phyloP scores from a whole-genome alignment of 1,139 yeast species.

The Candida glucosophila region DNA sequence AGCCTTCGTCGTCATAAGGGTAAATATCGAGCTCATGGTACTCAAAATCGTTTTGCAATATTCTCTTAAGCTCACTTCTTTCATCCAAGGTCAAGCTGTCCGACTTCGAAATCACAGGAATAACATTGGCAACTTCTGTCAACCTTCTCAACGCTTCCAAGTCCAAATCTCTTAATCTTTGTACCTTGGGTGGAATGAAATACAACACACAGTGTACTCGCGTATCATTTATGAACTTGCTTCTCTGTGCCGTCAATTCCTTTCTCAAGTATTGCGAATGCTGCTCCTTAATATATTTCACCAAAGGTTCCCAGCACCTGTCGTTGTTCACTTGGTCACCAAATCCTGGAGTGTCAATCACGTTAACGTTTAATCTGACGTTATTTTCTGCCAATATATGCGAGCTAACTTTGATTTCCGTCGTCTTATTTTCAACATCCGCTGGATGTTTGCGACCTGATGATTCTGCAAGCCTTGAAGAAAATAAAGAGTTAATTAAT shows the following conservation, averaged over 20 bases:
- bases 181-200: conserved; percentile 83
- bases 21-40: conserved; percentile 71
- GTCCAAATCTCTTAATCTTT: conserved; percentile 75
- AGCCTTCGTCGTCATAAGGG: conserved; percentile 75
- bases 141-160: conserved; percentile 75
- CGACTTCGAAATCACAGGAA: conserved; percentile 90
- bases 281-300: conserved; percentile 93
- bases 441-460: conserved; percentile 58
- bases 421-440: conserved; percentile 78
- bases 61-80: conserved; percentile 66
- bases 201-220: conserved; percentile 91
- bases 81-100: conserved; percentile 85
- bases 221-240: conserved; percentile 74
- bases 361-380: conserved; percentile 75
- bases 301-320: conserved; percentile 94
- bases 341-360: conserved; percentile 95
- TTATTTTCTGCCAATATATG: conserved; percentile 74
- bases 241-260: conserved; percentile 95
- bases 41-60: conserved; percentile 68
- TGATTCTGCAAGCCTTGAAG: conserved; percentile 68
- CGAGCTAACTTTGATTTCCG: conserved; percentile 71
- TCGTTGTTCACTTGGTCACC: conserved; percentile 96
- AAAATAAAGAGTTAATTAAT: conserved; percentile 79
- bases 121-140: conserved; percentile 86
- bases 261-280: conserved; percentile 88